A percentile compares a stretch with the other conserved stretches of the same genome.
Evolutionary conservation across 345 rosid species (phyloP).

Genomic region (Erucastrum elatum): DNA sequence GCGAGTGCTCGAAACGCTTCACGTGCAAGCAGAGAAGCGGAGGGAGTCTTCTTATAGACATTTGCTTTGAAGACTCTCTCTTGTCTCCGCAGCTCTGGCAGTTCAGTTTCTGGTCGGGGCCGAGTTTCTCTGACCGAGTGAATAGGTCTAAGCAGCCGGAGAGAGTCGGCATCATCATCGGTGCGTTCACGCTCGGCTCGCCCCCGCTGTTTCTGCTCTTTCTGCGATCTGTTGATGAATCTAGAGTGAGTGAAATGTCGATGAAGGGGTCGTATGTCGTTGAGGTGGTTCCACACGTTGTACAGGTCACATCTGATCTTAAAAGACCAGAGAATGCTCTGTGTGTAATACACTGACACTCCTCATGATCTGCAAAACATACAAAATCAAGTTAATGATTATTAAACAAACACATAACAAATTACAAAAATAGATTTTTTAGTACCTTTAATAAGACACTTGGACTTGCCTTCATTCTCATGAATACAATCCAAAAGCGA

Average conservation of each 20-base stretch:
- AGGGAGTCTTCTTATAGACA: slow-evolving; percentile 88
- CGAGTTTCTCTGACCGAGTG: slow-evolving; percentile 79
- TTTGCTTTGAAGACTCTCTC: slow-evolving; percentile 80
- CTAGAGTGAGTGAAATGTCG: slow-evolving; percentile 87
- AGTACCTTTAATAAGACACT: slow-evolving; percentile 51
- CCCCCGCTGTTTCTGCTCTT: slow-evolving; percentile 24
- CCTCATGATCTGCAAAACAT: slow-evolving; percentile 56
- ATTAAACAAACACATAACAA: neutral
- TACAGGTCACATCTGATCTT: slow-evolving; percentile 88
- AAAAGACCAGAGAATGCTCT: slow-evolving; percentile 84
- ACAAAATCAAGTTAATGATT: neutral
- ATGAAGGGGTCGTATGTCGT: slow-evolving; percentile 89
- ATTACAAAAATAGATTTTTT: neutral
- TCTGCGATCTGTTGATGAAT: slow-evolving; percentile 41
- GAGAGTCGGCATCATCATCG: slow-evolving; percentile 54
- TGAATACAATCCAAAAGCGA: slow-evolving; percentile 85
- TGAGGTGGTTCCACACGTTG: slow-evolving; percentile 85
- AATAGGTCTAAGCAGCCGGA: slow-evolving; percentile 80
- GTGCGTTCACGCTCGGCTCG: no score
- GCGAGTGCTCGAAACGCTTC: slow-evolving; percentile 86
- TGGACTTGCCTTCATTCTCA: slow-evolving; percentile 69
- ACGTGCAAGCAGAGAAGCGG: slow-evolving; percentile 80
- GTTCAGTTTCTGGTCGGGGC: slow-evolving; percentile 81
- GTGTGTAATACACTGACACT: slow-evolving; percentile 86
- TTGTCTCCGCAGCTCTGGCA: slow-evolving; percentile 81